These are phyloP conservation scores for Ganoderma leucocontextum DNA, from an alignment of 1,284 basidiomycete genomes.

Conservation along the genomic window DNA sequence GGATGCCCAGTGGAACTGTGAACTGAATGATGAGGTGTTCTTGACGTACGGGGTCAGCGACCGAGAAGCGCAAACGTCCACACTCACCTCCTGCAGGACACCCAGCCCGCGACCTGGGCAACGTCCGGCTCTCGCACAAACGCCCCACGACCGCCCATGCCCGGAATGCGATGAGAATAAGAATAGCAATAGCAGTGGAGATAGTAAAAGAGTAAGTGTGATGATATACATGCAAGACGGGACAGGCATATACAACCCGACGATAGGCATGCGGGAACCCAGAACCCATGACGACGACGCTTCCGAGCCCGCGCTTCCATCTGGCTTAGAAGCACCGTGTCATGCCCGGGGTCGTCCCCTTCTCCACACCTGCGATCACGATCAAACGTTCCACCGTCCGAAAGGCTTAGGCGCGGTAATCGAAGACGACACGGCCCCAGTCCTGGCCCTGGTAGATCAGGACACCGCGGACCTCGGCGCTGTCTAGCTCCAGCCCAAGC, in stretches of 20 bases:
- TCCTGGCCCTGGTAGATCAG: slow-evolving; percentile 75
- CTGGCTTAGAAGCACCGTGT: background rate
- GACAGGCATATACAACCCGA: slow-evolving; percentile 2
- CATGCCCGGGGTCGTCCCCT: background rate
- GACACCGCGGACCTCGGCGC: slow-evolving; percentile 82
- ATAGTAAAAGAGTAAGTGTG: background rate
- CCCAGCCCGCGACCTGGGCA: background rate
- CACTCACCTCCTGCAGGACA: slow-evolving; percentile 3
- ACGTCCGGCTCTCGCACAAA: background rate
- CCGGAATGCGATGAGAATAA: slow-evolving; percentile 2
- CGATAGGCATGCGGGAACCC: background rate
- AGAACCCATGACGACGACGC: slow-evolving; percentile 1
- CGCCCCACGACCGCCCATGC: background rate
- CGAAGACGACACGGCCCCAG: slow-evolving; percentile 71
- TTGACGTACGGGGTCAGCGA: slow-evolving; percentile 2
- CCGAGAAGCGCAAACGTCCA: background rate
- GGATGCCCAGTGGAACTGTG: background rate
- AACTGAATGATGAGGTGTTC: background rate
- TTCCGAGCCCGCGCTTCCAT: background rate
- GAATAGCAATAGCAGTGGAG: slow-evolving; percentile 1
- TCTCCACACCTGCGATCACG: background rate
- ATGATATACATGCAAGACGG: background rate
- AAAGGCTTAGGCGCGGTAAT: slow-evolving; percentile 44
- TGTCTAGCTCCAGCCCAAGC: slow-evolving; percentile 81
- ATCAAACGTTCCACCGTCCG: slow-evolving; percentile 1